Base-by-base conservation (phyloP, 1,139 yeast species). In the Candida albicans region DNA sequence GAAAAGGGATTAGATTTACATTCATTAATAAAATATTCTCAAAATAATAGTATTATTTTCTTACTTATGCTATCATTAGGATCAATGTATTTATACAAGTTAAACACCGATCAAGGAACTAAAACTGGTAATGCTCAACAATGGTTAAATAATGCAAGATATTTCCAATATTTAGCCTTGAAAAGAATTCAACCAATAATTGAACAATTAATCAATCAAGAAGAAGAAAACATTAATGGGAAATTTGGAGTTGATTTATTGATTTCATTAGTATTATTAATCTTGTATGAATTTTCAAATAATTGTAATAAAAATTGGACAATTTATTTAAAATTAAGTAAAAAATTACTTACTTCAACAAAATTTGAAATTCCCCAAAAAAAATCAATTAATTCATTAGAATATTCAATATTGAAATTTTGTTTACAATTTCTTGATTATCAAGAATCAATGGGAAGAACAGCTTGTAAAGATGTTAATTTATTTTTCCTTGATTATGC, bases 361-460 rank as follows among this genome's bases (percentile, higher is more conserved):
- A 39, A 51, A 8, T 59, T 63, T 39, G 45, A 37, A n/a, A 43
- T 48, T 11, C 59, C 56, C 2, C 25, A 31, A 27, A 44, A 49
- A 13, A 37, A 10, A 10, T 5, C 9, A 28, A 5, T 10, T 7
- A 28, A 28, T 28, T 35, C 44, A 22, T 43, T 61, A 7, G 68
- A 64, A 41, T 37, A 43, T 15, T 49, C 61, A 2, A 50, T 65
- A 22, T 49, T 62, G 29, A 52, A 47, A 35, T 65, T 64, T 45
- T 56, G 61, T 8, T 48, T 65, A 34, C 67, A 65, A 39, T 62
- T 63, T 42, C 51, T 64, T 18, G 53, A 60, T 41, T 64, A 64
- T 43, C 68, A 63, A 42, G 70, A 65, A 44, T 53, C 64, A 4
- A 61, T 65, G 48, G 68, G 69, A 10, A 44, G 70, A 47, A 65